Base-by-base conservation (phyloP, 495 filamentous ascomycete species). In the Neurospora sp. region DNA sequence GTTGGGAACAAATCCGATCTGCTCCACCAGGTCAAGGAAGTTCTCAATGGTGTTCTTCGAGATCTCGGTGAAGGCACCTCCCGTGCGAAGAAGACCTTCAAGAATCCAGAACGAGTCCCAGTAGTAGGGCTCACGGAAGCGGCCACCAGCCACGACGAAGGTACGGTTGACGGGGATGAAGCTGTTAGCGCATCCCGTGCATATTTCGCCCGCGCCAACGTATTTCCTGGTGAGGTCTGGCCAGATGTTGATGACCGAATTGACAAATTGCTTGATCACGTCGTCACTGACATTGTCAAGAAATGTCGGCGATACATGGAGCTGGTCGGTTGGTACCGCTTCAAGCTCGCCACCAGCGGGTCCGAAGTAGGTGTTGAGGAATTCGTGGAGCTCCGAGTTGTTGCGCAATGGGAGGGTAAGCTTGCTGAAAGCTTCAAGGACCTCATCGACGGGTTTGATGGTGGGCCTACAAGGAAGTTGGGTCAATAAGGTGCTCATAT, bases 61-160 rank as follows among this genome's bases (percentile, higher is more conserved):
- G 70, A 86, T 85, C 59, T 84, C 69, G 39, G 77, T 80, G 72
- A 85, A 86, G 46, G 81, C 77, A 38, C 85, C 85, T 20, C 84
- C 84, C 4, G 85, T 86, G 31, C 85, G 81, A 12, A 86, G 75
- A 35, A 86, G 78, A 14, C 85, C 85, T 75, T 86, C 84, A 27
- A 86, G 6, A 40, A 86, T 86, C 85, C 85, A 86, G 76, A 82
- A 86, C 70, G 83, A 84, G 74, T 86, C 85, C 85, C 85, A 86
- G 77, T 86, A 86, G 71, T 86, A 86, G 20, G 83, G 80, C 74
- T 86, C 85, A 69, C 85, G 81, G 74, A 86, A 86, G 46, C 85
- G 82, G 14, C 85, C 85, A 27, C 85, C 85, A 3, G 85, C 85
- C 35, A 86, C 81, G 31, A 86, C 84, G 69, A 86, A 85, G 77